Evolutionary conservation across 2,329 filamentous ascomycete species (phyloP).

Genomic region (Aspergillus sp.): DNA sequence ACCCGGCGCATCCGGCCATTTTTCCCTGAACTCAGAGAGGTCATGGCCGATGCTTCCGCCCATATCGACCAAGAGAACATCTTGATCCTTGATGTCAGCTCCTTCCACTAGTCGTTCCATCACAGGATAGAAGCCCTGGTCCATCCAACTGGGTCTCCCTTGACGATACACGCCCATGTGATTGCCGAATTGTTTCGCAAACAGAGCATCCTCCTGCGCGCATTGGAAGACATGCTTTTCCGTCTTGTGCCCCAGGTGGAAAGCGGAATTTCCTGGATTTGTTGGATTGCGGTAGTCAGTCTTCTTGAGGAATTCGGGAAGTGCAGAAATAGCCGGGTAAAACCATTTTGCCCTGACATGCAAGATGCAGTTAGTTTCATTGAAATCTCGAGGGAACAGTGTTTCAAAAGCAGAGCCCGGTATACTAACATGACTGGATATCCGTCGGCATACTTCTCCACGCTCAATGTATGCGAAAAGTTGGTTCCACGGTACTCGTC

Average conservation of each 20-base stretch:
- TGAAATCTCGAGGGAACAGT: neutral
- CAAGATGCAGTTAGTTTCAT: neutral
- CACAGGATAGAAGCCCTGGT: conserved; percentile 25
- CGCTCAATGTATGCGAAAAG: conserved; percentile 1
- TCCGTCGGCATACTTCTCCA: conserved; percentile 14
- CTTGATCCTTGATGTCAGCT: conserved; percentile 4
- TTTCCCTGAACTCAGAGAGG: conserved; percentile 31
- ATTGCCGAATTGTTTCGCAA: conserved; percentile 19
- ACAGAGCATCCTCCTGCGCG: conserved; percentile 14
- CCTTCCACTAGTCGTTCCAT: conserved; percentile 16
- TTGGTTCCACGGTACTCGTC: conserved; percentile 15
- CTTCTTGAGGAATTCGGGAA: conserved; percentile 23
- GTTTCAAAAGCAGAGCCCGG: neutral
- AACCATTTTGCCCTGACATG: conserved; percentile 1
- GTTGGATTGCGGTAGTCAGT: conserved; percentile 23
- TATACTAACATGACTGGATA: conserved; percentile 16
- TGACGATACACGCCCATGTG: conserved; percentile 19
- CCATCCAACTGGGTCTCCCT: conserved; percentile 19
- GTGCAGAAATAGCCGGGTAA: conserved; percentile 3
- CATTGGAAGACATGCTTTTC: conserved; percentile 24
- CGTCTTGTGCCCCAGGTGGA: conserved; percentile 22
- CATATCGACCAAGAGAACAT: conserved; percentile 40
- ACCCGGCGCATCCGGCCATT: conserved; percentile 38
- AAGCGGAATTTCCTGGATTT: conserved; percentile 20
- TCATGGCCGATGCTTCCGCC: conserved; percentile 44